Evolutionary conservation across 2,329 filamentous ascomycete genomes (phyloP), one percentile per base, ranked within the genome.

Genomic region (Karstenula rhodostoma): DNA sequence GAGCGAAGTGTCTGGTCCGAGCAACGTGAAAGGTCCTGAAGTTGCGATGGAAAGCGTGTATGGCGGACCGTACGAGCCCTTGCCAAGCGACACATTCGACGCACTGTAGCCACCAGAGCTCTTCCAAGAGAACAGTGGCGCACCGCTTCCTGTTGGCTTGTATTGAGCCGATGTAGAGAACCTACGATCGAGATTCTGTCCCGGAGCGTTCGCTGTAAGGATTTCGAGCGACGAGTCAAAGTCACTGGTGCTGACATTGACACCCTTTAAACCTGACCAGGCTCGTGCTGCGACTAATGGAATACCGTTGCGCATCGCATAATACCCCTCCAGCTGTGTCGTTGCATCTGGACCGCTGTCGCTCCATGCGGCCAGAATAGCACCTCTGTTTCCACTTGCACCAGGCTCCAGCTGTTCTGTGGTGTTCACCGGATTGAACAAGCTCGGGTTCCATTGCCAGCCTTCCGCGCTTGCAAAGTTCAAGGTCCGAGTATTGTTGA

Each of bases 311-410:
- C 80, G 77, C 70, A 82, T 78, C 2, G 81, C 78, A 58, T 84
- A 83, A 65, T 80, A 84, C 3, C 79, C 80, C 60, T 84, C 82
- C 0, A 82, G 70, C 67, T 83, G 80, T 1, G 81, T 82, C 2
- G 80, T 81, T 0, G 82, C 81, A 61, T 83, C 81, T 0, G 81
- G 77, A 0, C 82, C 82, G 50, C 82, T 82, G 57, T 84, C 82
- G 51, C 81, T 84, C 82, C 82, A 84, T 0, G 80, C 80, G 0
- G 81, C 81, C 19, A 82, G 51, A 17, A 71, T 68, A 19, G 71
- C 69, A 19, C 71, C 81, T 42, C 64, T 74, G 54, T 77, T 77
- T 9, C 68, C 72, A 7, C 59, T 68, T 2, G 75, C 76, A 0
- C 58, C 67, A 0, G 71, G 60, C 1, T 70, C 58, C 1, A 81